Evolutionary conservation across 345 rosid genomes (phyloP), one percentile per base, ranked within the genome.

Genomic region (Citrus glauca): DNA sequence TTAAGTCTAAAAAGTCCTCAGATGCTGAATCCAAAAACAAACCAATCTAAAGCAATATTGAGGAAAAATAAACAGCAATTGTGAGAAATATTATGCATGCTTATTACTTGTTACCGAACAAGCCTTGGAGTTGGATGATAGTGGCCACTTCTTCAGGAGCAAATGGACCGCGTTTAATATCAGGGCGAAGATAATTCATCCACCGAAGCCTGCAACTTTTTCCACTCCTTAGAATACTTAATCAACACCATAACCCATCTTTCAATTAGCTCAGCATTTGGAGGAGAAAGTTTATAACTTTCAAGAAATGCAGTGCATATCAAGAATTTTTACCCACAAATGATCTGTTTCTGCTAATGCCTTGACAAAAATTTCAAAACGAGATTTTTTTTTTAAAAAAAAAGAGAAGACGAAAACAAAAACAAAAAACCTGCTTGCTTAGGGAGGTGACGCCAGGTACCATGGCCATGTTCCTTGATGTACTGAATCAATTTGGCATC

Each of bases 121-220:
- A 57, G 74, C 42, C 70, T 13, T 85, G 88, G 28, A 83, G 82
- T 35, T 59, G 72, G 62, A 81, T 73, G 22, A 87, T 80, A 4
- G 72, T 70, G 37, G 80, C 72, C 69, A 78, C 83, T 74, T 86
- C 89, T 55, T 82, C 80, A 27, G 83, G 79, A 37, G 84, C 19
- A 81, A 84, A 84, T 9, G 82, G 80, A 55, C 89, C 89, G 0
- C 86, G 73, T 65, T 81, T 82, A 38, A 87, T 82, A 38, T 74
- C 79, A 28, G 87, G 87, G 2, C 86, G 83, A 38, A 87, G 87
- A 79, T 87, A 87, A 79, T 87, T 84, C 42, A 66, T 79, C 89
- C 87, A 84, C 62, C 87, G 79, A 27, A 86, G 87, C 33, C 89
- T 74, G 40, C 87, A 82, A 37, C 89, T 87, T 79, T 84, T 87